phyloP scores from a whole-genome alignment of 2,329 filamentous ascomycete species.

The Hypoxylon sp. region DNA sequence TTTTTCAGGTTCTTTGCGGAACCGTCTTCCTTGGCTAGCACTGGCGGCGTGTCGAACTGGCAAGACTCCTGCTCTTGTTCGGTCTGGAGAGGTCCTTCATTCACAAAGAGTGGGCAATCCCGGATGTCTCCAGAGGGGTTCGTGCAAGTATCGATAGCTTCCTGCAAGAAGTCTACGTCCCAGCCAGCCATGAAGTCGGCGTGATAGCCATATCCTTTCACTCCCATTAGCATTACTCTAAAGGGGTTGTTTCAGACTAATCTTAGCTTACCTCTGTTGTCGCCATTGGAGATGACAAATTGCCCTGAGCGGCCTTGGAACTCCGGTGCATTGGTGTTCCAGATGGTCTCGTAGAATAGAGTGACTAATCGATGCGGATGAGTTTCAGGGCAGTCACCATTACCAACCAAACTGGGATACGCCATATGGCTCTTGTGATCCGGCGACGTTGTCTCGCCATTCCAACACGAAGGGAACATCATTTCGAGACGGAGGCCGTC shows the following conservation, averaged over 20 bases:
- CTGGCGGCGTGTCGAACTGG: conserved; percentile 70
- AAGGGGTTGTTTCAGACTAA: not conserved
- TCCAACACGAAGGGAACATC: conserved; percentile 93
- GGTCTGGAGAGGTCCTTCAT: conserved; percentile 66
- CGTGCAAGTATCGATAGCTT: conserved; percentile 82
- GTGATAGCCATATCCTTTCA: conserved; percentile 78
- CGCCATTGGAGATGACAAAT: conserved; percentile 84
- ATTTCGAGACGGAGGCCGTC: conserved; percentile 86
- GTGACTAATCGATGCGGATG: conserved; percentile 78
- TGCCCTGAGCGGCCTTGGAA: conserved; percentile 75
- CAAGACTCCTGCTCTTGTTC: conserved; percentile 71
- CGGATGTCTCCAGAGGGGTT: conserved; percentile 75
- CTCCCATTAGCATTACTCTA: conserved; percentile 29
- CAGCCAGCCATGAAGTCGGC: conserved; percentile 87
- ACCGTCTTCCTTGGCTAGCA: conserved; percentile 70
- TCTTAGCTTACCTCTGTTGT: conserved; percentile 73
- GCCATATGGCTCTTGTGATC: conserved; percentile 78
- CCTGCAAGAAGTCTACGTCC: conserved; percentile 77
- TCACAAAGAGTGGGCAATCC: conserved; percentile 81
- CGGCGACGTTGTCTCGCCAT: conserved; percentile 74
- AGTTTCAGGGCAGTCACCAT: conserved; percentile 79
- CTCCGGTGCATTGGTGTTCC: conserved; percentile 70
- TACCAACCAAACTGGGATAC: conserved; percentile 83
- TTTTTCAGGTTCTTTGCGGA: conserved; percentile 57
- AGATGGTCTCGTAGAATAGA: conserved; percentile 90